A percentile compares a stretch with the other conserved stretches of the same genome.
Conservation (phyloP, 768 basidiomycete genomes). For the Megacollybia marginata region DNA sequence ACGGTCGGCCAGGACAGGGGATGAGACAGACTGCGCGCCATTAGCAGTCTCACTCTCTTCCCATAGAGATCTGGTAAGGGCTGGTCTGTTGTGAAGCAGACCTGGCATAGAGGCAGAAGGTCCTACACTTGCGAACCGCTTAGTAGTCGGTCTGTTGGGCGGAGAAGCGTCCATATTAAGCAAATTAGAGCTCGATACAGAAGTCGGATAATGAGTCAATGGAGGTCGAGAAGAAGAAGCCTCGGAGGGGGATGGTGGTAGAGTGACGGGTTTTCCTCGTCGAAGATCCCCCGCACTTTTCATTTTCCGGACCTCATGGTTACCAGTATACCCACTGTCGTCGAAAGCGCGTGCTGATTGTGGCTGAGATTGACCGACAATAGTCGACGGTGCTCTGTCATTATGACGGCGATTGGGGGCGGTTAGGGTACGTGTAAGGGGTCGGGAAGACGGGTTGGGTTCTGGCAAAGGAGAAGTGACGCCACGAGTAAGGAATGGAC, state of each 20-base stretch:
- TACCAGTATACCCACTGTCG: conserved; percentile 35
- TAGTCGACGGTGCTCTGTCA: neutral
- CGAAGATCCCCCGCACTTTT: conserved; percentile 82
- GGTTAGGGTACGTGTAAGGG: conserved; percentile 66
- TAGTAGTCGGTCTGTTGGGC: conserved; percentile 29
- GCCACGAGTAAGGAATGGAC: conserved; percentile 41
- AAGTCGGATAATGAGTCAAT: conserved; percentile 45
- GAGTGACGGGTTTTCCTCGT: conserved; percentile 29
- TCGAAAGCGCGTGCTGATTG: conserved; percentile 14
- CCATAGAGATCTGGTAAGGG: conserved; percentile 39
- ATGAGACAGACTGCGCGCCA: conserved; percentile 1
- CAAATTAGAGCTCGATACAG: conserved; percentile 66
- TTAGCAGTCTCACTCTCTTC: conserved; percentile 34
- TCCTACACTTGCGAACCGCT: conserved; percentile 67
- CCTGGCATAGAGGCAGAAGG: conserved; percentile 32
- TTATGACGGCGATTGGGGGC: conserved; percentile 52
- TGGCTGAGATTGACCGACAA: neutral
- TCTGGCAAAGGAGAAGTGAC: conserved; percentile 10
- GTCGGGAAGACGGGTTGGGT: conserved; percentile 22
- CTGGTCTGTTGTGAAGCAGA: conserved; percentile 25
- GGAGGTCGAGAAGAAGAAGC: conserved; percentile 32
- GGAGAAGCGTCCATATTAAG: conserved; percentile 27
- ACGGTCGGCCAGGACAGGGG: neutral
- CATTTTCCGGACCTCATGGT: conserved; percentile 72
- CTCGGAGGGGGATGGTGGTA: conserved; percentile 17